Evolutionary conservation across 2,329 filamentous ascomycete genomes (phyloP).

Genomic region (Cladosporium phlei): DNA sequence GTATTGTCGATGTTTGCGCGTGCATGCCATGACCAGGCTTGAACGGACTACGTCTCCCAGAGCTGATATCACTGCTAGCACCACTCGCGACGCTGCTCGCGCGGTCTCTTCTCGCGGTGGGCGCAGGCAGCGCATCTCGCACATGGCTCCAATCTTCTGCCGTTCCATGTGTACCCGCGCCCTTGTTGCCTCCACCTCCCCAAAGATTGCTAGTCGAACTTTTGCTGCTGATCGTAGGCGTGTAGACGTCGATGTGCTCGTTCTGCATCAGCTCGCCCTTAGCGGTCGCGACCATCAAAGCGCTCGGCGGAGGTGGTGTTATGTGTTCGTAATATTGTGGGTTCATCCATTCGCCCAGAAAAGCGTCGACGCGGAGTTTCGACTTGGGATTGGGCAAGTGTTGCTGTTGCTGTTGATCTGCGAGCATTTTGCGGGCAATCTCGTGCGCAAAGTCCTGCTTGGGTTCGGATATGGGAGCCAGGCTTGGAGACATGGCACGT

Average conservation of each 20-base stretch:
- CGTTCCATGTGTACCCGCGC: constrained; percentile 14
- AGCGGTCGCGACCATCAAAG: constrained; percentile 80
- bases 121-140: constrained; percentile 28
- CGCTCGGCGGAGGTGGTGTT: constrained; percentile 77
- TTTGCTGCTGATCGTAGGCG: constrained; percentile 34
- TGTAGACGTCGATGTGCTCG: constrained; percentile 52
- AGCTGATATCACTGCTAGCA: constrained; percentile 19
- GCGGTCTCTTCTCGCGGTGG: constrained; percentile 41
- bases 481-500: constrained; percentile 21
- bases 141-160: constrained; percentile 29
- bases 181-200: constrained; percentile 36
- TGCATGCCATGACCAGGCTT: constrained; percentile 23
- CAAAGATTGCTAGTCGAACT: constrained; percentile 39
- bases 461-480: constrained; percentile 34
- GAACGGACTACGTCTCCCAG: constrained; percentile 27
- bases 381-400: constrained; percentile 42
- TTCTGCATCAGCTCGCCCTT: constrained; percentile 82
- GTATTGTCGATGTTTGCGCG: constrained; percentile 23
- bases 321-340: constrained; percentile 92
- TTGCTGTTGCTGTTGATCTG: constrained; percentile 32
- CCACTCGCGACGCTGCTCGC: constrained; percentile 38
- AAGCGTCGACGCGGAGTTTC: constrained; percentile 78
- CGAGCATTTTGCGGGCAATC: constrained; percentile 29
- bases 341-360: constrained; percentile 91
- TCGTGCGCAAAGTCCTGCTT: constrained; percentile 36